These are phyloP conservation scores for Phytopythium vexans DNA, from an alignment of 352 stramenopile species.

Conservation along the genomic window DNA sequence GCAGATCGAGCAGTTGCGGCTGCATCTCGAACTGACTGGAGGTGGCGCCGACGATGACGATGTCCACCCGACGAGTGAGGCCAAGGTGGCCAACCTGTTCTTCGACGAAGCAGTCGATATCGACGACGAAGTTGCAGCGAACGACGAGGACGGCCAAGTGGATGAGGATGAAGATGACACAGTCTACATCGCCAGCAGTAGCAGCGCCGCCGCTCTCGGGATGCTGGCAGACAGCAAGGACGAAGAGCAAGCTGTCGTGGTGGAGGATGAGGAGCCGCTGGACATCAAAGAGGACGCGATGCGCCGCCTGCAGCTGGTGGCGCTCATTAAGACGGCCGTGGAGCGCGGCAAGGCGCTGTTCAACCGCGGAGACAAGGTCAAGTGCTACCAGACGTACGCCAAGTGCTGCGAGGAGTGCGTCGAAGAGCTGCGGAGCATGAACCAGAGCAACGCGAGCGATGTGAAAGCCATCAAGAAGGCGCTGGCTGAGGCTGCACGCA, in stretches of 20 bases:
- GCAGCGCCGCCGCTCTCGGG: not conserved
- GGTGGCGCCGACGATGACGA: conserved; percentile 8
- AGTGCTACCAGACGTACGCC: conserved; percentile 68
- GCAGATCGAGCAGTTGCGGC: conserved; percentile 57
- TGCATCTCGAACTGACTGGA: conserved; percentile 57
- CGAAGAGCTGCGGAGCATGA: conserved; percentile 33
- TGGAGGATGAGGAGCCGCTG: conserved; percentile 18
- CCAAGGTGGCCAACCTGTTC: conserved; percentile 13
- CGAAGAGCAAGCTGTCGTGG: conserved; percentile 22
- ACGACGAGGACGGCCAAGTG: conserved; percentile 4
- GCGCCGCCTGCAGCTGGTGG: conserved; percentile 30
- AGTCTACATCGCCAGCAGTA: conserved; percentile 8
- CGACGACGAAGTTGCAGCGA: conserved; percentile 13
- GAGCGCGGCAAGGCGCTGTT: conserved; percentile 65
- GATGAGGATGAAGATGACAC: conserved; percentile 10
- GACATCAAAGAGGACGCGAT: conserved; percentile 44
- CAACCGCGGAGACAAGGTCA: conserved; percentile 71
- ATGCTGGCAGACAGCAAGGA: conserved; percentile 14
- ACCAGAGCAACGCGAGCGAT: conserved; percentile 27
- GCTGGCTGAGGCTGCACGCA: conserved; percentile 34
- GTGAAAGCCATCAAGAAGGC: conserved; percentile 29
- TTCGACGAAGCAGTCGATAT: conserved; percentile 11
- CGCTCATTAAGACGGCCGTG: conserved; percentile 44
- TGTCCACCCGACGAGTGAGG: conserved; percentile 8
- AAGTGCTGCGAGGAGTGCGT: conserved; percentile 43